Evolutionary conservation across 768 basidiomycete genomes (phyloP), one percentile per base, ranked within the genome.

Genomic region (Trametes gibbosa): DNA sequence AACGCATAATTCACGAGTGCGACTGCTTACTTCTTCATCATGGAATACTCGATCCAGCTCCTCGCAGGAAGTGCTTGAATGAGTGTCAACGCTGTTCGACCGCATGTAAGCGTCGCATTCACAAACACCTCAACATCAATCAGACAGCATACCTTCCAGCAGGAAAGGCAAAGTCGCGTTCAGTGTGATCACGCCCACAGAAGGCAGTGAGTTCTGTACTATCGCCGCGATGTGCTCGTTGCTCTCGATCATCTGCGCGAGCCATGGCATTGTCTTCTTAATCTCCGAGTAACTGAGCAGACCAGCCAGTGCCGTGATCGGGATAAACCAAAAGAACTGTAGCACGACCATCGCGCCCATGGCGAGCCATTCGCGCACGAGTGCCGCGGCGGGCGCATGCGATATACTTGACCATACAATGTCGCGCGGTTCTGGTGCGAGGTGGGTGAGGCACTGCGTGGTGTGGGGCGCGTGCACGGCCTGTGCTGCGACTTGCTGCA

Each of bases 341-440:
- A 98, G 76, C 19, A 94, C 63, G 0, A 74, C 79, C 74, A 95
- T 89, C 29, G 85, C 77, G 14, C 72, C 77, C 21, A 91, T 73
- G 2, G 95, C 91, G 25, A 96, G 68, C 34, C 86, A 56, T 42
- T 92, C 85, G 27, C 97, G 86, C 3, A 84, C 77, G 46, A 83
- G 79, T 17, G 85, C 76, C 34, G 83, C 75, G 16, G 79, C 68
- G 0, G 77, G 75, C 0, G 91, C 82, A 21, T 87, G 83, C 1
- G 86, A 78, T 76, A 98, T 89, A 65, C 94, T 95, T 29, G 86
- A 79, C 97, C 97, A 99, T 19, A 98, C 84, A 56, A 98, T 91
- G 70, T 98, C 96, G 48, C 96, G 84, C 10, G 96, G 95, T 69
- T 98, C 95, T 0, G 96, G 96, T 0, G 96, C 95, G 19, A 84